Conservation (phyloP, 169 alveolate genomes). For the Cystoisospora suis region DNA sequence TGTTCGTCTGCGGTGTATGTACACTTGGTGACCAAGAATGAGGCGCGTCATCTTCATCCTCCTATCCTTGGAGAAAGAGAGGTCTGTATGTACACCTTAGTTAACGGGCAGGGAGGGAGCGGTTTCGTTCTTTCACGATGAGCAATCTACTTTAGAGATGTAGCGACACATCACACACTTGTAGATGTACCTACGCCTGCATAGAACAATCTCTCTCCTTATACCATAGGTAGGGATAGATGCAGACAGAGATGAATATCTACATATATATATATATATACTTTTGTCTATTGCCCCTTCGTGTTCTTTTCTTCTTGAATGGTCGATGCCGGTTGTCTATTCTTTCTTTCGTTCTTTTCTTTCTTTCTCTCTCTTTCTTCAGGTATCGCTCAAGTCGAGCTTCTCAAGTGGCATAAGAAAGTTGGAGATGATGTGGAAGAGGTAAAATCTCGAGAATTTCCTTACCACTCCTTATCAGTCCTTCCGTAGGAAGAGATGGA, state of each 20-base stretch:
- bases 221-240: not conserved
- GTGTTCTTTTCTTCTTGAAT: no score
- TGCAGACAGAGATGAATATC: not conserved
- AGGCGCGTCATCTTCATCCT: no score
- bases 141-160: no score
- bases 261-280: not conserved
- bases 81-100: no score
- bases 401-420: slow-evolving; percentile 89
- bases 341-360: not conserved
- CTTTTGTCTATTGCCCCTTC: not conserved
- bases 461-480: not conserved
- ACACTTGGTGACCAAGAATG: no score
- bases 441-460: slow-evolving; percentile 59
- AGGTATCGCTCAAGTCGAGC: slow-evolving; percentile 93
- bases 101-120: no score
- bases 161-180: no score
- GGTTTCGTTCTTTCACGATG: no score
- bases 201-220: no score
- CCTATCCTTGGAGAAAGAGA: no score
- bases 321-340: no score
- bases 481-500: not conserved
- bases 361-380: not conserved
- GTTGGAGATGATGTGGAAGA: slow-evolving; percentile 91
- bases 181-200: no score
- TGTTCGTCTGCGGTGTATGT: not conserved